phyloP scores from a whole-genome alignment of 345 rosid species.

The Eucalyptus guilfoylei region DNA sequence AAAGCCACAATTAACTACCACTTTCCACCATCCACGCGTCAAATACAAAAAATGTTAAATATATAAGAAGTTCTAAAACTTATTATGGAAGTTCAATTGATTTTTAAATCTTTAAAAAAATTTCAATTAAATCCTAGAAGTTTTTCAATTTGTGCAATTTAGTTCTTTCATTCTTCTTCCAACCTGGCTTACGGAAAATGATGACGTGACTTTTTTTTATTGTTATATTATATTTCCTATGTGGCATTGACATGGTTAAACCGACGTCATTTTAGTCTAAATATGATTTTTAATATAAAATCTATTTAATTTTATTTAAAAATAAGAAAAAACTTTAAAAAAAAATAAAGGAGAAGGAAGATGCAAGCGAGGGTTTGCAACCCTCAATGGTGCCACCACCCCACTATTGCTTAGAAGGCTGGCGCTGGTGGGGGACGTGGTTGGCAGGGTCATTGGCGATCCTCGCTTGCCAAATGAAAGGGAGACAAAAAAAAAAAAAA shows the following conservation, averaged over 20 bases:
- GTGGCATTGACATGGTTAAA: not conserved
- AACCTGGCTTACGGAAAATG: not conserved
- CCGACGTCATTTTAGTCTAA: not conserved
- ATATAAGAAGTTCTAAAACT: accelerated
- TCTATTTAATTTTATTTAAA: no score
- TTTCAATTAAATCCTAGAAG: not conserved
- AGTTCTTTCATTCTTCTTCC: not conserved
- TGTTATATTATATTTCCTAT: no score
- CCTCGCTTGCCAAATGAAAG: accelerated
- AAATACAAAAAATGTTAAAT: not conserved
- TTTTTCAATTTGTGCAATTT: not conserved
- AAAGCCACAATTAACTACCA: not conserved
- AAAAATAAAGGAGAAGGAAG: not conserved
- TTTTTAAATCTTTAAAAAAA: no score
- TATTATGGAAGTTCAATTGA: accelerated
- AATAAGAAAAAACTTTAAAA: accelerated
- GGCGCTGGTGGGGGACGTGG: not conserved
- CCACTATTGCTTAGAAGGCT: not conserved
- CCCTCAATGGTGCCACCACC: not conserved
- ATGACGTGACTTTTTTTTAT: no score
- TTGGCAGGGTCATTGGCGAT: accelerated
- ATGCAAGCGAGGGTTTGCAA: not conserved
- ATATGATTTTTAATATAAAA: no score
- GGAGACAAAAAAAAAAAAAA: accelerated
- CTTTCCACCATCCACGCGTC: not conserved